These are phyloP conservation scores for Ascochyta rabiei DNA, from an alignment of 2,329 filamentous ascomycete species.

Conservation along the genomic window DNA sequence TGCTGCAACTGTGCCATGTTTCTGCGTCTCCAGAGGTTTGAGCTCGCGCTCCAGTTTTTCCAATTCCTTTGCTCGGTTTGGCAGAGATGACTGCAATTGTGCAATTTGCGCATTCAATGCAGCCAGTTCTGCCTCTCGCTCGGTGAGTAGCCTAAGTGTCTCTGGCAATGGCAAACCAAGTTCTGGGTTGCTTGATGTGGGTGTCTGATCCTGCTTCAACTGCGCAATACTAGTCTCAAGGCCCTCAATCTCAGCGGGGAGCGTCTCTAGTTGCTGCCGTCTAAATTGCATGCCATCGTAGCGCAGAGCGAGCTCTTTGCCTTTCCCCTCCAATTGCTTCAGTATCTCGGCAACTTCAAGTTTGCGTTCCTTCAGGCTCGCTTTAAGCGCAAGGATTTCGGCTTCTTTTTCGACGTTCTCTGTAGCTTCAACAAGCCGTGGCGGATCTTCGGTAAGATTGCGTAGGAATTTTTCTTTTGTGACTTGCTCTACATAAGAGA, in stretches of 20 bases:
- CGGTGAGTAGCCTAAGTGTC: constrained; percentile 48
- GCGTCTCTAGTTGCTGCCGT: constrained; percentile 55
- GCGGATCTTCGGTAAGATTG: constrained; percentile 88
- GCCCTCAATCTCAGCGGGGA: constrained; percentile 60
- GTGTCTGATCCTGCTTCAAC: constrained; percentile 49
- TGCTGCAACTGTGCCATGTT: constrained; percentile 67
- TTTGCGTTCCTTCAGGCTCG: constrained; percentile 79
- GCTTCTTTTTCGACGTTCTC: constrained; percentile 68
- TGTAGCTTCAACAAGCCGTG: constrained; percentile 78
- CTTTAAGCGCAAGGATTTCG: constrained; percentile 73
- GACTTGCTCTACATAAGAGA: constrained; percentile 97
- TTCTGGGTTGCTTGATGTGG: constrained; percentile 47
- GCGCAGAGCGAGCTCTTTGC: constrained; percentile 63
- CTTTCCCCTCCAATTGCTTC: constrained; percentile 70
- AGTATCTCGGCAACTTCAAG: constrained; percentile 77
- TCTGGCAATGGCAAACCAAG: constrained; percentile 53
- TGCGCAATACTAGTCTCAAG: constrained; percentile 58
- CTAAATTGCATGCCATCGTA: constrained; percentile 62
- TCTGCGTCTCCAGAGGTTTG: constrained; percentile 69
- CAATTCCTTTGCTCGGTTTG: constrained; percentile 69
- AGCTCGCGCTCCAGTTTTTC: constrained; percentile 72
- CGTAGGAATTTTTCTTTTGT: constrained; percentile 98
- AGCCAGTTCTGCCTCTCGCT: constrained; percentile 50
- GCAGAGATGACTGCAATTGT: constrained; percentile 64
- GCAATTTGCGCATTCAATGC: constrained; percentile 53